These are phyloP conservation scores for Cornus kousa DNA, from an alignment of 148 eudicot species.

Conservation along the genomic window DNA sequence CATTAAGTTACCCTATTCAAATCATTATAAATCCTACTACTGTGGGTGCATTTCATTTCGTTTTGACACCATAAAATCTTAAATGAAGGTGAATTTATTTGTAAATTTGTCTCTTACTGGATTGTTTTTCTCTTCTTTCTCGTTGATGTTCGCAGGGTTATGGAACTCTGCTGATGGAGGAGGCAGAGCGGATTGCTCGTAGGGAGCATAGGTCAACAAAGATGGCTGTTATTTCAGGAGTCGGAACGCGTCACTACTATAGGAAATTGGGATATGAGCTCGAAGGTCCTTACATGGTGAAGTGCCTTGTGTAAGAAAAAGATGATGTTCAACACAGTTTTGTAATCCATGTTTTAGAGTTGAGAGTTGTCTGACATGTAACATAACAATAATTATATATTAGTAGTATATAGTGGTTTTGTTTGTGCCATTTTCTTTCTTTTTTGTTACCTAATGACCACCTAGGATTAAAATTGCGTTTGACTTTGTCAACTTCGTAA, in stretches of 20 bases:
- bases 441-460: no score
- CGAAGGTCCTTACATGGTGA: constrained; percentile 98
- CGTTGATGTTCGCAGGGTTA: constrained; percentile 51
- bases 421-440: background rate
- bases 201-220: constrained; percentile 85
- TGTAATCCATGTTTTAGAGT: constrained; percentile 7
- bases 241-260: constrained; percentile 96
- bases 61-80: background rate
- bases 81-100: background rate
- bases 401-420: background rate
- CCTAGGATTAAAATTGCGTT: no score
- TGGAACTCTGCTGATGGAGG: constrained; percentile 97
- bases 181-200: constrained; percentile 86
- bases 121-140: background rate
- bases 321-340: background rate
- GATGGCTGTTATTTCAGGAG: constrained; percentile 92
- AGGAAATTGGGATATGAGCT: constrained; percentile 95
- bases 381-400: background rate
- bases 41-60: background rate
- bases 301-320: constrained; percentile 40
- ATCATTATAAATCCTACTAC: background rate
- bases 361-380: background rate
- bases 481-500: no score
- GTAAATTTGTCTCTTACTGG: background rate
- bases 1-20: background rate